Base-by-base conservation (phyloP, 2,329 filamentous ascomycete genomes). In the Tolypocladium paradoxum region DNA sequence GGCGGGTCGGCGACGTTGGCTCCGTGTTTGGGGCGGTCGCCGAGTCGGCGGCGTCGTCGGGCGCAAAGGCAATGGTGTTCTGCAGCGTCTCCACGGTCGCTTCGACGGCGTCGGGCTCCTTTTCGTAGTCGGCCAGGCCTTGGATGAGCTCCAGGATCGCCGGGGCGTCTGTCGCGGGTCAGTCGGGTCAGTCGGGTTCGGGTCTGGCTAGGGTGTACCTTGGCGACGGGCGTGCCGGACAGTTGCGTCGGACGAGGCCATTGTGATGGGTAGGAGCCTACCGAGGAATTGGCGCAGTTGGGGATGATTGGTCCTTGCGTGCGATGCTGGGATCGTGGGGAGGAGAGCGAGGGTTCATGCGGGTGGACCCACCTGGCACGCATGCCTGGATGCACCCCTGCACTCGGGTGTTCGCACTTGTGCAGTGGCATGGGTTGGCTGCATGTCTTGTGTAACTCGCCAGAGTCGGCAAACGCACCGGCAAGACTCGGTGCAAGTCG, bases 101-200 rank as follows among this genome's bases (percentile, higher is more conserved):
- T 65, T 89, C 78, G 58, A 95, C 90, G 59, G 77, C 72, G 61
- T 84, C 74, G 3, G 84, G 74, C 63, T 87, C 87, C 31, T 92
- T 83, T 69, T 96, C 90, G 74, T 96, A 96, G 61, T 84, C 81
- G 60, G 92, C 92, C 9, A 97, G 83, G 65, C 90, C 92, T 52
- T 83, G 79, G 70, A 97, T 90, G 64, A 96, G 77, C 59, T 76
- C 71, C 29, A 96, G 81, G 67, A 97, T 96, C n/a, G 76, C 75
- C 27, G 84, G 81, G 54, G 95, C 82, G 64, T 97, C 92, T 95
- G 58, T 27, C 7, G 11, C 18, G 35, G 52, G 51, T 56, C 18
- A 57, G 55, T 27, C 34, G 14, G 11, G 50, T 58, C 48, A 58
- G 54, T 38, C 53, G 53, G 16, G 8, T 27, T 33, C 27, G 43